Percentiles rank a stretch among this genome's conserved stretches.
Conservation (phyloP, 768 basidiomycete genomes). For the Tephrocybe sp. region DNA sequence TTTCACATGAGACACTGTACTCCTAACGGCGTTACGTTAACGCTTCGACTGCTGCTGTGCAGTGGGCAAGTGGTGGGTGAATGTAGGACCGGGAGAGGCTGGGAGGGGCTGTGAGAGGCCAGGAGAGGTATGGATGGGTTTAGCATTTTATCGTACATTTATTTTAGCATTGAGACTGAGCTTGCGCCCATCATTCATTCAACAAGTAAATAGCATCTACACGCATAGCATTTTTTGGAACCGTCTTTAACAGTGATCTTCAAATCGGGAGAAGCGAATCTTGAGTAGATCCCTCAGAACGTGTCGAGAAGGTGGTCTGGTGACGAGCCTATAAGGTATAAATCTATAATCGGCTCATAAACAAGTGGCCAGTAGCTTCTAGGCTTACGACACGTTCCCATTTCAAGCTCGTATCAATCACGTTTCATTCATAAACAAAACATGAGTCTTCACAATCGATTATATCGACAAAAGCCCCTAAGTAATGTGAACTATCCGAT, state of each 20-base stretch:
- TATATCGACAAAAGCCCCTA: too few relatives aligned
- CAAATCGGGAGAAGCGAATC: not conserved
- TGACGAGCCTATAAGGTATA: too few relatives aligned
- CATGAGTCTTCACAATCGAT: too few relatives aligned
- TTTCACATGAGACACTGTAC: constrained; percentile 57
- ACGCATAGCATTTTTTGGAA: not conserved
- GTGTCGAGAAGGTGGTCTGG: not conserved
- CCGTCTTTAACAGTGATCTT: not conserved
- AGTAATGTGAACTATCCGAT: too few relatives aligned
- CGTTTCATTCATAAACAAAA: too few relatives aligned
- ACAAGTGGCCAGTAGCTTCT: not conserved
- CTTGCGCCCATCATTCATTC: constrained; percentile 6
- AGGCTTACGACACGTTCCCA: too few relatives aligned
- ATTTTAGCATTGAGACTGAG: constrained; percentile 13
- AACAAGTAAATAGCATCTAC: constrained; percentile 1
- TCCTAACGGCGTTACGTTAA: constrained; percentile 23
- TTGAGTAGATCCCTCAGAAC: not conserved
- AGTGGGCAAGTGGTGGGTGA: too few relatives aligned
- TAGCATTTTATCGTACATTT: constrained; percentile 16
- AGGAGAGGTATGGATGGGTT: not conserved
- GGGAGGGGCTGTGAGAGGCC: not conserved
- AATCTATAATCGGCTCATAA: not conserved
- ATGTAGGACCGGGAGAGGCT: too few relatives aligned
- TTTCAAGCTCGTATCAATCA: too few relatives aligned
- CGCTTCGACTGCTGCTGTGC: not conserved